Conservation (phyloP, 495 filamentous ascomycete genomes). For the Penicillium simplicissimum region DNA sequence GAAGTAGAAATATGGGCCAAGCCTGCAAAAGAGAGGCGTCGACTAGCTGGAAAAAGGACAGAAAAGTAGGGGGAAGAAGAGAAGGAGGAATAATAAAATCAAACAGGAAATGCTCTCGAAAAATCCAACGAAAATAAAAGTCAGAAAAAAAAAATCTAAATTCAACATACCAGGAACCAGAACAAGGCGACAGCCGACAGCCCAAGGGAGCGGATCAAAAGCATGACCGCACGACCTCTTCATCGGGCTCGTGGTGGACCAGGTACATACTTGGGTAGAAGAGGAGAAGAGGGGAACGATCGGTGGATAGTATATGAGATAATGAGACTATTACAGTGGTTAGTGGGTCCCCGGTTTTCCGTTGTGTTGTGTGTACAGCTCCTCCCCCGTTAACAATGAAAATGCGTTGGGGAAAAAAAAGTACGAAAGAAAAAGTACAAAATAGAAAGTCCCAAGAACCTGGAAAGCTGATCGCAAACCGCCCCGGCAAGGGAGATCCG, state of each 20-base stretch:
- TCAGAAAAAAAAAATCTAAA: not conserved
- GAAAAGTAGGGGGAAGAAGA: not conserved
- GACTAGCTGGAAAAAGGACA: slow-evolving; percentile 4
- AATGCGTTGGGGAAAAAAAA: too few species aligned
- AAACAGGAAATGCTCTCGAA: slow-evolving; percentile 1
- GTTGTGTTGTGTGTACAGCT: too few species aligned
- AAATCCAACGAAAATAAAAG: not conserved
- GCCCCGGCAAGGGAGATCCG: too few species aligned
- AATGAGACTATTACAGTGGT: slow-evolving; percentile 17
- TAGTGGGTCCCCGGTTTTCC: too few species aligned
- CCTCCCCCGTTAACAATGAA: too few species aligned
- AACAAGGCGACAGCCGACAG: not conserved
- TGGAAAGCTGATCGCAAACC: too few species aligned
- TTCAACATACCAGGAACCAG: slow-evolving; percentile 5
- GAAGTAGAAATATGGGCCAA: not conserved
- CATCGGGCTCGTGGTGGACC: slow-evolving; percentile 18
- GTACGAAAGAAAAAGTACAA: too few species aligned
- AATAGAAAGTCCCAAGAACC: too few species aligned
- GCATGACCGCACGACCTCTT: slow-evolving; percentile 13
- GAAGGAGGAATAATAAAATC: not conserved
- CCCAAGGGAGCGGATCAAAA: slow-evolving; percentile 5
- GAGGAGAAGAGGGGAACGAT: not conserved
- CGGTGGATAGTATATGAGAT: slow-evolving; percentile 8
- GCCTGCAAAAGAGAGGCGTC: not conserved
- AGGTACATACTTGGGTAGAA: slow-evolving; percentile 17